Evolutionary conservation across 2,329 filamentous ascomycete species (phyloP).

Genomic region (Zalaria sp.): DNA sequence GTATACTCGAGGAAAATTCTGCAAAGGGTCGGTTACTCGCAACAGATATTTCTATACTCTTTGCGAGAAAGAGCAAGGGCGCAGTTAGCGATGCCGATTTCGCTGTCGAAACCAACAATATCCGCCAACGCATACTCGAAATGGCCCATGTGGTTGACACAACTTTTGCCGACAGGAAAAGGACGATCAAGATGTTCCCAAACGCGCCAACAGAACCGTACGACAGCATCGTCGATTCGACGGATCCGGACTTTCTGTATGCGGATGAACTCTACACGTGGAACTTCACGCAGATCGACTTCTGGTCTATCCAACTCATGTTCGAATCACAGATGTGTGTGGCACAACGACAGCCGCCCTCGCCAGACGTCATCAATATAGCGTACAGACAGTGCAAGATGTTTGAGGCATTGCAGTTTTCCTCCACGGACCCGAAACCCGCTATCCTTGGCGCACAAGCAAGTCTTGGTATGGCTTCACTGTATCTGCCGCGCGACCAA

Average conservation of each 20-base stretch:
- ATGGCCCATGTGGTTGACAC: conserved; percentile 42
- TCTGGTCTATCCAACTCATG: conserved; percentile 67
- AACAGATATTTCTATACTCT: conserved; percentile 66
- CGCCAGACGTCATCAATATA: conserved; percentile 42
- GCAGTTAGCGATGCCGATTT: conserved; percentile 51
- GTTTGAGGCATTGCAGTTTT: conserved; percentile 64
- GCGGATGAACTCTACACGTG: conserved; percentile 56
- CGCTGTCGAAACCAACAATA: conserved; percentile 37
- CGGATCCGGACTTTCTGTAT: conserved; percentile 54
- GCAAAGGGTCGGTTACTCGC: conserved; percentile 58
- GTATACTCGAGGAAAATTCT: conserved; percentile 48
- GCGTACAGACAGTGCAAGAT: conserved; percentile 62
- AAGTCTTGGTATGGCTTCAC: conserved; percentile 56
- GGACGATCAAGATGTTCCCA: conserved; percentile 50
- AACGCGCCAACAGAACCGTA: conserved; percentile 35
- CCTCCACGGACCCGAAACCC: conserved; percentile 55
- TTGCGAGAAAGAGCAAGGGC: conserved; percentile 51
- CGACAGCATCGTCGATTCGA: conserved; percentile 62
- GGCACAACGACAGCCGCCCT: conserved; percentile 35
- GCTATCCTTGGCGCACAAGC: conserved; percentile 61
- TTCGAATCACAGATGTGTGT: conserved; percentile 59
- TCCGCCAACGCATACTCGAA: conserved; percentile 21
- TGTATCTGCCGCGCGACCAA: conserved; percentile 66
- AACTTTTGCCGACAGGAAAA: conserved; percentile 44
- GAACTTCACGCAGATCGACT: conserved; percentile 63